Conservation (phyloP, 140 eudicot genomes). For the Cichorium intybus region DNA sequence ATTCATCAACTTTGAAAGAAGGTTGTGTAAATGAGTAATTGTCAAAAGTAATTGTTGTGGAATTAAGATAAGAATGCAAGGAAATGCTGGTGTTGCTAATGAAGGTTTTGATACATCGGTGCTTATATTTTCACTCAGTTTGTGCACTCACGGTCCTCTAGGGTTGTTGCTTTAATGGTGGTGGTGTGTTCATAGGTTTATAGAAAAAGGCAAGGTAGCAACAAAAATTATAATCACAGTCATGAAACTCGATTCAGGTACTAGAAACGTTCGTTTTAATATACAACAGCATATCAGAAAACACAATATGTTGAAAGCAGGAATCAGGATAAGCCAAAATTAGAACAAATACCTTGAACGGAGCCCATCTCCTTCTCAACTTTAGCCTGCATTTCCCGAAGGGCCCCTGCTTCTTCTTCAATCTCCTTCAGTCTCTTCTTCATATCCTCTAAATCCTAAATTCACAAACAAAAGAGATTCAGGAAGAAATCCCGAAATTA, state of each 20-base stretch:
- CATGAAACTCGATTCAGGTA: too few species aligned
- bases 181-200: background rate
- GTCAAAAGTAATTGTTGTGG: too few species aligned
- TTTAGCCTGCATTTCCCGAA: conserved; percentile 74
- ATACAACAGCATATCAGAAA: too few species aligned
- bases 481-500: background rate
- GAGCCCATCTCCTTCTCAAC: conserved; percentile 67
- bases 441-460: conserved; percentile 54
- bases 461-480: background rate
- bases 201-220: background rate
- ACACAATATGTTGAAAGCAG: background rate
- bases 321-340: background rate
- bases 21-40: too few species aligned
- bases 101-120: background rate
- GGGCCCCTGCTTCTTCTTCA: conserved; percentile 69
- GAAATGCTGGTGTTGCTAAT: background rate
- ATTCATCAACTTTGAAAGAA: too few species aligned
- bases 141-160: background rate
- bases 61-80: too few species aligned
- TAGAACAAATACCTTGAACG: conserved; percentile 47
- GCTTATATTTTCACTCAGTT: background rate
- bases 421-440: conserved; percentile 68
- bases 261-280: too few species aligned
- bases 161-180: conserved; percentile 2
- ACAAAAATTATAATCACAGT: too few species aligned